Percentiles rank a stretch among this genome's conserved stretches.
Evolutionary conservation across 2,329 filamentous ascomycete genomes (phyloP).

Genomic region (Paecilomyces sp.): DNA sequence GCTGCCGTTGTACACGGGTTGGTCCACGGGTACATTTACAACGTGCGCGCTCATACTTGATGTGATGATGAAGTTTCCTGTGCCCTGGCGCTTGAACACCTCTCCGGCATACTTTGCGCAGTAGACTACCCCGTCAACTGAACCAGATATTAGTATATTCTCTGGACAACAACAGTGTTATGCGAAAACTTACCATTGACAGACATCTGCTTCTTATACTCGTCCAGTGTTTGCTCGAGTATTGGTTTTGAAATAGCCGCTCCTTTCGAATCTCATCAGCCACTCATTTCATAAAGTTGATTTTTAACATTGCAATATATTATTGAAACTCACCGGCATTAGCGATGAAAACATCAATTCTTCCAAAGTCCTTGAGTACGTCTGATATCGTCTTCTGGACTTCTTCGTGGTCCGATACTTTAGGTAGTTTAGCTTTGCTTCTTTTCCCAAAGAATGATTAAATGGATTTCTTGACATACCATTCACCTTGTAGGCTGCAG

Average conservation of each 20-base stretch:
- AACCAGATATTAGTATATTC: neutral
- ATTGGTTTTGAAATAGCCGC: conserved; percentile 51
- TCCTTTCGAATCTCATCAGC: conserved; percentile 14
- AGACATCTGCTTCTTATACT: conserved; percentile 46
- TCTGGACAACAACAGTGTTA: conserved; percentile 1
- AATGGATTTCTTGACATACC: conserved; percentile 7
- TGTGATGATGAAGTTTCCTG: conserved; percentile 52
- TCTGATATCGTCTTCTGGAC: conserved; percentile 27
- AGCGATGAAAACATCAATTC: conserved; percentile 38
- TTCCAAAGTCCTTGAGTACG: conserved; percentile 35
- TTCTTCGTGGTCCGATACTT: conserved; percentile 36
- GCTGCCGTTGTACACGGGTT: conserved; percentile 51
- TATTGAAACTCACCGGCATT: conserved; percentile 29
- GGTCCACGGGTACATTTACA: conserved; percentile 47
- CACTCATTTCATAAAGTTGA: neutral
- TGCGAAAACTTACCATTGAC: conserved; percentile 41
- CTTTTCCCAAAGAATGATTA: neutral
- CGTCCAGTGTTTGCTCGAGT: conserved; percentile 46
- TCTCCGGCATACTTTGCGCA: conserved; percentile 59
- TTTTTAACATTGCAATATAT: neutral
- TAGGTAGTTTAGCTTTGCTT: neutral
- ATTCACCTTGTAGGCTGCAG: conserved; percentile 39
- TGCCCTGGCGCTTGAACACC: conserved; percentile 58
- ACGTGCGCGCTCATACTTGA: conserved; percentile 45
- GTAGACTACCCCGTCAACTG: conserved; percentile 34